Evolutionary conservation across 176 grass and related monocot genomes (phyloP), one percentile per base, ranked within the genome.

Genomic region (Elaeis guineensis): DNA sequence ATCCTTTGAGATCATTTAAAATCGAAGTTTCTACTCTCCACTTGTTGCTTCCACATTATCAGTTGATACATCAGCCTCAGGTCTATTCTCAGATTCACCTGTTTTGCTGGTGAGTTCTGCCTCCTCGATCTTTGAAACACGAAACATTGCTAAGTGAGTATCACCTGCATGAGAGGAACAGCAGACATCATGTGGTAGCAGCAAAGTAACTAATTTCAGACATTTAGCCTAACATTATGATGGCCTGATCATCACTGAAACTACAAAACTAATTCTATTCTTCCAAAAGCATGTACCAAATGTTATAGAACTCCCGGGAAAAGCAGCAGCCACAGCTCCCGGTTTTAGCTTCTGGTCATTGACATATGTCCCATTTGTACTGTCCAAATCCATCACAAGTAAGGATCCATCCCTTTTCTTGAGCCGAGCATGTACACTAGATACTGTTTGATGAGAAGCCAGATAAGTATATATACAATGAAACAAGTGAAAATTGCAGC

Each of bases 351-450:
- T 73, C 50, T 75, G 75, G 61, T 96, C 83, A 75, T 84, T 75
- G 62, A 96, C 79, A 69, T 65, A 96, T 3, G 86, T 96, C 51
- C 86, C 86, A 14, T 96, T 90, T 57, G 86, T 96, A 83, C 91
- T 96, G 30, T 75, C 83, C 75, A 96, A 70, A 62, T 96, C 91
- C 0, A 83, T 96, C 8, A 90, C 78, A 14, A 90, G 3, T 67
- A 90, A 69, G 3, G 14, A 62, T 51, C 91, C 86, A 17, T 78
- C 64, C 48, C 70, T 92, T 64, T 80, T 85, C 75, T 90, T 86
- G 59, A 90, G 60, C 28, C 80, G 74, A 21, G 91, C 91, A 61
- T 96, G 86, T 50, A 74, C 4, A 15, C 77, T 68, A 17, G 91
- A 96, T 19, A 96, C 91, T 75, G 81, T 54, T 26, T 19, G 22